These are phyloP conservation scores for Rubia yunnanensis DNA, from an alignment of 257 asterid species.

Conservation along the genomic window DNA sequence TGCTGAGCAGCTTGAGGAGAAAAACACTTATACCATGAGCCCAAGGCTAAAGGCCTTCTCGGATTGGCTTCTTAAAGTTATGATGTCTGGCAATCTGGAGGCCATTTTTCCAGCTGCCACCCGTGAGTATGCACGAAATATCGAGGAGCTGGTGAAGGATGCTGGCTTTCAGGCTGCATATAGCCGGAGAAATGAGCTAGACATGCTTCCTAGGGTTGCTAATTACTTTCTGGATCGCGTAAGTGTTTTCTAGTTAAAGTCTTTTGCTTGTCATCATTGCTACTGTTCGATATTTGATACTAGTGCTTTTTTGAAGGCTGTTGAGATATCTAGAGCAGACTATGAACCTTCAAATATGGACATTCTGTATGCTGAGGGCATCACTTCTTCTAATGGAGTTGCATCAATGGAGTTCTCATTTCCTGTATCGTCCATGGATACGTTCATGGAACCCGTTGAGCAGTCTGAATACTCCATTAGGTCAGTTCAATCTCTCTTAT, in stretches of 20 bases:
- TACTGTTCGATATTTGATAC: conserved; percentile 6
- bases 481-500: conserved; percentile 22
- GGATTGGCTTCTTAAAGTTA: conserved; percentile 61
- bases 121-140: conserved; percentile 58
- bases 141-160: conserved; percentile 71
- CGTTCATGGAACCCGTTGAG: conserved; percentile 52
- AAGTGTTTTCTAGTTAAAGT: background rate
- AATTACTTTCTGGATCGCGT: conserved; percentile 81
- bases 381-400: conserved; percentile 66
- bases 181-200: conserved; percentile 58
- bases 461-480: conserved; percentile 37
- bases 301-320: conserved; percentile 43
- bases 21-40: conserved; percentile 38
- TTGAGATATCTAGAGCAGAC: conserved; percentile 57
- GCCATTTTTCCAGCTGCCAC: conserved; percentile 83
- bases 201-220: conserved; percentile 60
- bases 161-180: conserved; percentile 72
- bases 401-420: conserved; percentile 67
- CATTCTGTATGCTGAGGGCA: conserved; percentile 75
- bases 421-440: conserved; percentile 46
- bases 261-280: background rate
- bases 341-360: conserved; percentile 89
- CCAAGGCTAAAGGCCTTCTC: conserved; percentile 57
- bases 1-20: conserved; percentile 35
- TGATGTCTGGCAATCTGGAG: conserved; percentile 70